Evolutionary conservation across 768 basidiomycete species (phyloP), one percentile per base, ranked within the genome.

Genomic region (Neoboletus magnificus): DNA sequence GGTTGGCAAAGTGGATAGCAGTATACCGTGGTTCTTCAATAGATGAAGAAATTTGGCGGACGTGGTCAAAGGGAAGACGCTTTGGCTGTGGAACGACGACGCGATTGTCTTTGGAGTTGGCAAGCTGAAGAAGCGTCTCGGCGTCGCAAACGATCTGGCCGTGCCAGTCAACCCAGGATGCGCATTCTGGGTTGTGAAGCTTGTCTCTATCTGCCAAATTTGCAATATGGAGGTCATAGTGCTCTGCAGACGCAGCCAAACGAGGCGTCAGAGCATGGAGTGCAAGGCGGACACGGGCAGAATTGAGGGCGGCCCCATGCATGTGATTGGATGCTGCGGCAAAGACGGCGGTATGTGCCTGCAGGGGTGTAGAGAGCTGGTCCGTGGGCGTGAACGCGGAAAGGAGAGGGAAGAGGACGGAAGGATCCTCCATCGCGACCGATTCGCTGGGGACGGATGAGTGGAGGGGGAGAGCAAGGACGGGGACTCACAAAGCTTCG

Each of bases 81-180:
- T 79, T 58, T 74, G 70, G 27, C 70, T 62, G 61, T 32, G 48
- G 20, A 13, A 30, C 41, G 52, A 50, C 63, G 55, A 47, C 58
- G 33, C 9, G 61, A 58, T 82, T 77, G 15, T 79, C 73, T 58
- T 85, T 78, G 18, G 76, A 62, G 18, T 79, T 77, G 27, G 76
- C 82, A 22, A 91, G 72, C 36, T 74, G 77, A 22, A 75, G 73
- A 48, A 91, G 75, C 5, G 74, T 79, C 59, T 87, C 79, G 16
- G 80, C 77, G 58, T 88, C 84, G 64, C 91, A 93, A 1, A 87
- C 79, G 27, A 83, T 76, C 47, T 81, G 69, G 2, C 91, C 90
- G 64, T 91, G 87, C 91, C 89, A 91, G 53, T 89, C 89, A 12
- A 90, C 86, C 91, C 87, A 93, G 13, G 86, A 86, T 2, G 79